Percentiles rank a stretch among this genome's conserved stretches.
These are phyloP conservation scores for Starmerella vaccinii DNA, from an alignment of 805 yeast genomes.

Conservation along the genomic window DNA sequence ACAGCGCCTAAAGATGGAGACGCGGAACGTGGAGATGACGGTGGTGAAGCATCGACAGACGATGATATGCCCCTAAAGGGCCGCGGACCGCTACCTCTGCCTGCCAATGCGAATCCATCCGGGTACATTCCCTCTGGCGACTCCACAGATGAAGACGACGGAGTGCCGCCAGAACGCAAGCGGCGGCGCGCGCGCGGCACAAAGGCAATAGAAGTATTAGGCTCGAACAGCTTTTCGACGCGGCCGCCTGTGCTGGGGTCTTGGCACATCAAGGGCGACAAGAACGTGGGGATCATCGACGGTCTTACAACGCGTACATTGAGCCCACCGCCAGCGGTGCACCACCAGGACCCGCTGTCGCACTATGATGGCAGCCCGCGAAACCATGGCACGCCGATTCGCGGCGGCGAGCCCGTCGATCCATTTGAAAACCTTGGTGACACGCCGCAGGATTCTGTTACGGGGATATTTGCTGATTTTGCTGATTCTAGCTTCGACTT, in stretches of 20 bases:
- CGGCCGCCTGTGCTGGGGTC: constrained; percentile 89
- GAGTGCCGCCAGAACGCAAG: constrained; percentile 56
- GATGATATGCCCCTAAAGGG: constrained; percentile 18
- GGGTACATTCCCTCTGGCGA: constrained; percentile 49
- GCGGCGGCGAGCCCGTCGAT: constrained; percentile 26
- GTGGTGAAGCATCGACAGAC: constrained; percentile 9
- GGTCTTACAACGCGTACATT: constrained; percentile 84
- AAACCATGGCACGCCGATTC: neutral
- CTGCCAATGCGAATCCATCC: constrained; percentile 1
- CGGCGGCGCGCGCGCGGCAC: constrained; percentile 47
- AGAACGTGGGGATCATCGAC: constrained; percentile 81
- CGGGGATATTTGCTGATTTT: constrained; percentile 15
- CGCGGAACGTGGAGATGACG: neutral
- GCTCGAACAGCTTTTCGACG: constrained; percentile 72
- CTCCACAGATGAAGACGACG: constrained; percentile 87
- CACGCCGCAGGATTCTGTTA: constrained; percentile 1
- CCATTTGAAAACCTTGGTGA: constrained; percentile 24
- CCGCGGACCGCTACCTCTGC: constrained; percentile 16
- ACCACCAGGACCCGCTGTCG: neutral
- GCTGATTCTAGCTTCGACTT: constrained; percentile 6
- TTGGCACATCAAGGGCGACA: constrained; percentile 62
- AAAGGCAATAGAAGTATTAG: constrained; percentile 84
- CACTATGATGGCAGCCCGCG: neutral
- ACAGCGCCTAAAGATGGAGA: neutral
- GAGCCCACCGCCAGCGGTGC: constrained; percentile 38